Conservation (phyloP, 2,329 filamentous ascomycete species). For the Helminthosporium solani region DNA sequence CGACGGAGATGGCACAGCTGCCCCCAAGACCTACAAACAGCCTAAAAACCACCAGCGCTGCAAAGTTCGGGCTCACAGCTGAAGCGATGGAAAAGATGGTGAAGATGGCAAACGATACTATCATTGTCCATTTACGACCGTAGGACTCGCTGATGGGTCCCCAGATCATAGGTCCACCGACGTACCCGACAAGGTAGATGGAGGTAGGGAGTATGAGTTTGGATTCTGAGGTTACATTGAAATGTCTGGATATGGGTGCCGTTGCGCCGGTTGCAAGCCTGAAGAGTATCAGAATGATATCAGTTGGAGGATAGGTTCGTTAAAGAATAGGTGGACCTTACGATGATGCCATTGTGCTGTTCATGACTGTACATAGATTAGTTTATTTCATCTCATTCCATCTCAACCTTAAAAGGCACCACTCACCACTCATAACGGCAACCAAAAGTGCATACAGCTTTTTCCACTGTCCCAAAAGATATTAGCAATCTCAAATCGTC, state of each 20-base stretch:
- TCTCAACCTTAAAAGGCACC: background rate
- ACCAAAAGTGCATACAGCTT: conserved; percentile 58
- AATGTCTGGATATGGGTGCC: conserved; percentile 58
- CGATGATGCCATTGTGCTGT: conserved; percentile 66
- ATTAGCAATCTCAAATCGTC: background rate
- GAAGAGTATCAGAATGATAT: conserved; percentile 1
- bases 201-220: conserved; percentile 51
- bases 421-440: conserved; percentile 56
- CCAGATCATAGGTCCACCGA: conserved; percentile 47
- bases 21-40: conserved; percentile 48
- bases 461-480: conserved; percentile 45
- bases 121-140: conserved; percentile 50
- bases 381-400: background rate
- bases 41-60: conserved; percentile 47
- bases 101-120: conserved; percentile 52
- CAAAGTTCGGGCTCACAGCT: conserved; percentile 47
- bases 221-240: conserved; percentile 52
- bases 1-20: conserved; percentile 58
- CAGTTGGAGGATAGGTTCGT: background rate
- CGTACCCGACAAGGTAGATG: conserved; percentile 53
- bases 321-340: conserved; percentile 3
- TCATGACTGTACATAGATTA: conserved; percentile 46
- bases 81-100: conserved; percentile 49
- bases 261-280: conserved; percentile 63
- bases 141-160: conserved; percentile 49